A percentile compares a stretch with the other conserved stretches of the same genome.
These are phyloP conservation scores for Xylariomycetidae sp. DNA, from an alignment of 2,329 filamentous ascomycete genomes.

Conservation along the genomic window DNA sequence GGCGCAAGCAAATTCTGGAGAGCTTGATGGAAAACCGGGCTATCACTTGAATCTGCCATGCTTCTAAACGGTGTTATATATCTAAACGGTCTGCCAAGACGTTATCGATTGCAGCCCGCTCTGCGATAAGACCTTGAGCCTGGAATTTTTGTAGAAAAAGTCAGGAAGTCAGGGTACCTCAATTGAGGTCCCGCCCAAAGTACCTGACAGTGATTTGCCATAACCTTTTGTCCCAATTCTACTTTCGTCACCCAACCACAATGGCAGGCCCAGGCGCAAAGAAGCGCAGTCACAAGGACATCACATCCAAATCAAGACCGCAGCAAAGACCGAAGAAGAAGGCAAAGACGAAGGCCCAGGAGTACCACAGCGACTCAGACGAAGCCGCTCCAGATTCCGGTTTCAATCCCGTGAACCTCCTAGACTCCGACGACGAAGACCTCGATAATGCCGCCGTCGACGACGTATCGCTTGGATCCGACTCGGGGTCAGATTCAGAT, in stretches of 20 bases:
- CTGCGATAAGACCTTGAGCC: too few relatives aligned
- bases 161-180: too few relatives aligned
- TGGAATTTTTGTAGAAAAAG: too few relatives aligned
- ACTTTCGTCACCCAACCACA: conserved; percentile 4
- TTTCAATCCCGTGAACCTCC: conserved; percentile 46
- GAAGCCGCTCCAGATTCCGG: conserved; percentile 32
- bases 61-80: too few relatives aligned
- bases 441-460: conserved; percentile 48
- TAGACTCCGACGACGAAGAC: conserved; percentile 51
- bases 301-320: conserved; percentile 20
- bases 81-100: too few relatives aligned
- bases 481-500: conserved; percentile 30
- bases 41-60: too few relatives aligned
- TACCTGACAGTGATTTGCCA: conserved; percentile 2
- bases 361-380: conserved; percentile 49
- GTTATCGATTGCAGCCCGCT: too few relatives aligned
- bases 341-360: conserved; percentile 40
- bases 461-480: conserved; percentile 35
- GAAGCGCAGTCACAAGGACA: conserved; percentile 24
- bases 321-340: conserved; percentile 42
- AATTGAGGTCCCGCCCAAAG: too few relatives aligned
- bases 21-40: too few relatives aligned
- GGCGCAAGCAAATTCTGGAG: too few relatives aligned
- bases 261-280: conserved; percentile 22
- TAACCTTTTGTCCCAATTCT: conserved; percentile 6